A percentile compares a stretch with the other conserved stretches of the same genome.
phyloP scores from a whole-genome alignment of 192 early-diverging fungal species.

The Coemansia sp. region DNA sequence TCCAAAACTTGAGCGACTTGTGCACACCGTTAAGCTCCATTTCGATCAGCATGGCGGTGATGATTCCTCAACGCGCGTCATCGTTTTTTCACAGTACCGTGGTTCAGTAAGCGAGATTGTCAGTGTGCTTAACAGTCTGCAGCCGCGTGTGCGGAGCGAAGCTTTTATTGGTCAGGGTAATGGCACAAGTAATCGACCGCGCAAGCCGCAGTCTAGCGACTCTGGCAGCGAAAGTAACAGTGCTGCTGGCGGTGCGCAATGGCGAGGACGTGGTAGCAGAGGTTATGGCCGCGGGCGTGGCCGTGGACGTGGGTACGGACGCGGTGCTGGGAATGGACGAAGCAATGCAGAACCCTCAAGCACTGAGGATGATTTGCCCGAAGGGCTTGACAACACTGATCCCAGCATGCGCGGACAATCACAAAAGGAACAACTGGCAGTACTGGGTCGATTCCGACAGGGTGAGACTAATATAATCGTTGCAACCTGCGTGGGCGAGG shows the following conservation, averaged over 20 bases:
- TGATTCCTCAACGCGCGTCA: conserved; percentile 59
- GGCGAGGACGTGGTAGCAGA: background rate
- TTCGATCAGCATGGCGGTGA: conserved; percentile 54
- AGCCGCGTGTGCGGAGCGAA: conserved; percentile 66
- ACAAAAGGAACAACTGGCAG: conserved; percentile 82
- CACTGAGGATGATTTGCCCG: conserved; percentile 13
- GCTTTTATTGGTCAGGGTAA: conserved; percentile 81
- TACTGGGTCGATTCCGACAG: conserved; percentile 71
- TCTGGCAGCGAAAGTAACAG: background rate
- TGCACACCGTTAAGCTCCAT: conserved; percentile 66
- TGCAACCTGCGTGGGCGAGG: conserved; percentile 90
- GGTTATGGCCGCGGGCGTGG: conserved; percentile 20
- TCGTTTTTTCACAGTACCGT: conserved; percentile 84
- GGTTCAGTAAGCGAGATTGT: conserved; percentile 86
- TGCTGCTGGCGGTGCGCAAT: conserved; percentile 5
- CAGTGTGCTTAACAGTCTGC: conserved; percentile 58
- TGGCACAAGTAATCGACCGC: background rate
- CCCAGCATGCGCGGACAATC: conserved; percentile 67
- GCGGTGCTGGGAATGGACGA: conserved; percentile 7
- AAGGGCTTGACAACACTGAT: conserved; percentile 20
- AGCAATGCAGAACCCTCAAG: conserved; percentile 1
- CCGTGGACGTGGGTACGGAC: conserved; percentile 11
- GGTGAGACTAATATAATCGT: conserved; percentile 85
- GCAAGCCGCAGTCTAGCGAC: background rate
- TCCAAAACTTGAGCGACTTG: conserved; percentile 76